Conservation (phyloP, 352 stramenopile genomes). For the Phytophthora sp. region DNA sequence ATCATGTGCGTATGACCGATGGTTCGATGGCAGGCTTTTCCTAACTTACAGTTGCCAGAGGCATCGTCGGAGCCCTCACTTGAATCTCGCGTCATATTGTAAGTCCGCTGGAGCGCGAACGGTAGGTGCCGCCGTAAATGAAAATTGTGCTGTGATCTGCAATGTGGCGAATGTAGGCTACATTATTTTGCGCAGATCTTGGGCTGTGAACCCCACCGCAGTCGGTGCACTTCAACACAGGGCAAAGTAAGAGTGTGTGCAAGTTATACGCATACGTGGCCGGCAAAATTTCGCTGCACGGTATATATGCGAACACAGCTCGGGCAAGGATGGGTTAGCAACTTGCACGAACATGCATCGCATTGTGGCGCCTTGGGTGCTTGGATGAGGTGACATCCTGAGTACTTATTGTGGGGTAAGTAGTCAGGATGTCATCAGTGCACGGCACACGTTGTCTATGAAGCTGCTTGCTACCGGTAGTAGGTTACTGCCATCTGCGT, state of each 20-base stretch:
- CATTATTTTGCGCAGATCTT: conserved; percentile 42
- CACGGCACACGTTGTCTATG: neutral
- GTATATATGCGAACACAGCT: conserved; percentile 20
- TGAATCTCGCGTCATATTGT: conserved; percentile 36
- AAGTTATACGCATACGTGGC: conserved; percentile 5
- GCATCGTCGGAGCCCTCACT: neutral
- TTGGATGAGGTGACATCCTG: conserved; percentile 27
- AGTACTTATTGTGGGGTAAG: no score
- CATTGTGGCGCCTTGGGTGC: conserved; percentile 7
- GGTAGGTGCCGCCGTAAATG: conserved; percentile 5
- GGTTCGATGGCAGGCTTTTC: conserved; percentile 33
- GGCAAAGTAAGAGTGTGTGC: conserved; percentile 3
- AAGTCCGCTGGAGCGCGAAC: conserved; percentile 9
- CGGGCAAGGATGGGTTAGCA: conserved; percentile 29
- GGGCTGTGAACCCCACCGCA: conserved; percentile 15
- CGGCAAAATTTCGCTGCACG: conserved; percentile 38
- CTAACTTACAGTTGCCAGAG: no score
- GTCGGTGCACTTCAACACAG: conserved; percentile 30
- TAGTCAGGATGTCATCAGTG: no score
- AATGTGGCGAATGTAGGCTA: conserved; percentile 21
- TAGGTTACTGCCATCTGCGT: neutral
- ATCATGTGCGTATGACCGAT: conserved; percentile 23
- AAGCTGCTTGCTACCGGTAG: neutral
- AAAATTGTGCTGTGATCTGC: conserved; percentile 36
- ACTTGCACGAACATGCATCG: conserved; percentile 28